Conservation (phyloP, 352 stramenopile genomes). For the Phytophthora citrophthora region DNA sequence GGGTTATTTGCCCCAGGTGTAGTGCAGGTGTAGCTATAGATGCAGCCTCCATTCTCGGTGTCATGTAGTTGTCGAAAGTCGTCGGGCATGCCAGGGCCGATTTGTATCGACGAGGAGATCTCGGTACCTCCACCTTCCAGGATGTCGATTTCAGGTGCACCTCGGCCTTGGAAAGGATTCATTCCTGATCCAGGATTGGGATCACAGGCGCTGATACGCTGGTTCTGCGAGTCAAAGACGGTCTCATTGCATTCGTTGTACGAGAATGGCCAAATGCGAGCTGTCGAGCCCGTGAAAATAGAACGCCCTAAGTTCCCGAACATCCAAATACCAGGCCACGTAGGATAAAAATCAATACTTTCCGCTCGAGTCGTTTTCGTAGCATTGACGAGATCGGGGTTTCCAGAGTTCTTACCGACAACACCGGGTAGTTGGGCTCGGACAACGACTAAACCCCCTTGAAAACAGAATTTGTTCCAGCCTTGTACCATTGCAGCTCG, state of each 20-base stretch:
- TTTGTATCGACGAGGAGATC: slow-evolving; percentile 43
- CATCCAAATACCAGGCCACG: slow-evolving; percentile 9
- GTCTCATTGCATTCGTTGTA: slow-evolving; percentile 91
- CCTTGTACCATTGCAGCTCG: slow-evolving; percentile 82
- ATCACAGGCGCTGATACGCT: slow-evolving; percentile 91
- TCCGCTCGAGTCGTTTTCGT: slow-evolving; percentile 3
- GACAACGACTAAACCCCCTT: slow-evolving; percentile 37
- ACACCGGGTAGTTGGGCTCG: slow-evolving; percentile 4
- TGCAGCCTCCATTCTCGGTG: slow-evolving; percentile 6
- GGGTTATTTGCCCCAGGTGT: slow-evolving; percentile 48
- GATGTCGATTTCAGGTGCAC: slow-evolving; percentile 72
- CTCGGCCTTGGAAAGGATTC: slow-evolving; percentile 86
- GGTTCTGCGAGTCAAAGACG: slow-evolving; percentile 54
- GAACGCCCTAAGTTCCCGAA: slow-evolving; percentile 89
- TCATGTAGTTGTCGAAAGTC: slow-evolving; percentile 49
- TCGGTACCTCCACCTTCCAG: slow-evolving; percentile 21
- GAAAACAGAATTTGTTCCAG: slow-evolving; percentile 94
- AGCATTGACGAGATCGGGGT: slow-evolving; percentile 7
- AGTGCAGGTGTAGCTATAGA: slow-evolving; percentile 17
- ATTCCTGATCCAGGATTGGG: slow-evolving; percentile 89
- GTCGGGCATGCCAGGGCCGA: slow-evolving; percentile 67
- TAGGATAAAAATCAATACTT: slow-evolving; percentile 10
- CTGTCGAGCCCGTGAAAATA: slow-evolving; percentile 94
- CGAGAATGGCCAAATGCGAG: slow-evolving; percentile 95
- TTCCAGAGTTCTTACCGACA: slow-evolving; percentile 2